Evolutionary conservation across 2,329 filamentous ascomycete genomes (phyloP), one percentile per base, ranked within the genome.

Genomic region (Scleromitrula shiraiana): DNA sequence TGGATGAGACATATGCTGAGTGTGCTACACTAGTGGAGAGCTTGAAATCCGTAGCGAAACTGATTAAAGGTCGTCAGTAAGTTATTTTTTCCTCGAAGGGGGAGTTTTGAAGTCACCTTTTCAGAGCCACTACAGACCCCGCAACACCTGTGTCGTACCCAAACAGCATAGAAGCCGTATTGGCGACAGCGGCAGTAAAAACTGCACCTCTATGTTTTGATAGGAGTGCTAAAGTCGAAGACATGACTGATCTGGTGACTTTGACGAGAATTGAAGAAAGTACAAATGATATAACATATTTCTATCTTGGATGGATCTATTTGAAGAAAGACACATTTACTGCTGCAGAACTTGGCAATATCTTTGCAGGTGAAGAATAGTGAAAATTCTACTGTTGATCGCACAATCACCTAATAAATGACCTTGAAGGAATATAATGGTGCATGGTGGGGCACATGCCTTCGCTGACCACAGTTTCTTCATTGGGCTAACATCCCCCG

Each of bases 101-200:
- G 14, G 9, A 12, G 8, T 39, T 30, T 24, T n/a, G 9, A 23
- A 22, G 14, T 9, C 20, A 57, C 55, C 53, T 53, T 36, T 24
- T 45, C 7, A 58, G 30, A 9, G 55, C 54, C 14, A 56, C 49
- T 14, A 55, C 49, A 14, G 53, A 50, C 19, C 55, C 53, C 20
- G 52, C 54, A 17, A 58, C 56, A n/a, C 56, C 54, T 6, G 55
- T 59, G 29, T 59, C 56, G 19, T 47, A 59, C 9, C 56, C 56
- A 35, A 59, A 56, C 15, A 59, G 47, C 30, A 59, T 38, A 9
- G 56, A 55, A 23, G 51, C 55, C 17, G 49, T 53, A 32, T 56
- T 55, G 5, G 53, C 53, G 9, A 50, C 54, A 14, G 49, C 42
- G 12, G 56, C 49, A 19, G 55, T 52, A 12, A 20, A 37, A 8